Percentiles rank a stretch among this genome's conserved stretches.
These are phyloP conservation scores for Sordariomycetes sp. DNA, from an alignment of 2,329 filamentous ascomycete species.

Conservation along the genomic window DNA sequence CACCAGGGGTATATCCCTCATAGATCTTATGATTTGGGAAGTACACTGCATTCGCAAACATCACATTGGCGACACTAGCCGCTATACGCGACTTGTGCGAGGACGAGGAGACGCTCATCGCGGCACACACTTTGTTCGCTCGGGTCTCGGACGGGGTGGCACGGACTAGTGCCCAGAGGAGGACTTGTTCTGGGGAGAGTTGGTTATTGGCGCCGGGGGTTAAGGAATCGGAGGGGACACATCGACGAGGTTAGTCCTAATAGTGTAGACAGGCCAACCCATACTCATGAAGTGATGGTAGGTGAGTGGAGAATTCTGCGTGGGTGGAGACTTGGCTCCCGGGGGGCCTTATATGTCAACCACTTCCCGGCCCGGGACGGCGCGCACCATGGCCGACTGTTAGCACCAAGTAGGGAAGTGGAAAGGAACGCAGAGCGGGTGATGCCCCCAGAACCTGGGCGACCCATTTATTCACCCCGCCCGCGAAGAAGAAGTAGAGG, in stretches of 20 bases:
- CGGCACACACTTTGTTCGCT: neutral
- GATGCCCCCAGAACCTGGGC: neutral
- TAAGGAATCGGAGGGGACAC: neutral
- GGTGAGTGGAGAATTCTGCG: neutral
- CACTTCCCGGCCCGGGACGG: neutral
- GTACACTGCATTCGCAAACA: conserved; percentile 65
- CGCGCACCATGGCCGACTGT: neutral
- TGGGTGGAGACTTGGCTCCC: neutral
- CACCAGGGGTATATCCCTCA: conserved; percentile 57
- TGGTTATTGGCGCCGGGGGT: neutral
- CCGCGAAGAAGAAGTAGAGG: neutral
- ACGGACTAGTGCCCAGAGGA: neutral
- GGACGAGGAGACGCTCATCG: conserved; percentile 17
- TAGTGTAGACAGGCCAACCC: neutral
- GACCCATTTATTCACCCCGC: neutral
- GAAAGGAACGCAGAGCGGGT: neutral
- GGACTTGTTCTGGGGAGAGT: neutral
- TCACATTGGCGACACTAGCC: conserved; percentile 23
- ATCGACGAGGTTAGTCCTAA: neutral
- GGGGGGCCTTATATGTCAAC: neutral
- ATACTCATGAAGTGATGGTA: neutral
- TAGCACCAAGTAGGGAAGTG: neutral
- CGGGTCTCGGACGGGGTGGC: neutral
- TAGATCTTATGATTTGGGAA: conserved; percentile 73
- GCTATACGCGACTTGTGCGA: conserved; percentile 24